Base-by-base conservation (phyloP, 2,329 filamentous ascomycete species). In the Tolypocladium nubicola region DNA sequence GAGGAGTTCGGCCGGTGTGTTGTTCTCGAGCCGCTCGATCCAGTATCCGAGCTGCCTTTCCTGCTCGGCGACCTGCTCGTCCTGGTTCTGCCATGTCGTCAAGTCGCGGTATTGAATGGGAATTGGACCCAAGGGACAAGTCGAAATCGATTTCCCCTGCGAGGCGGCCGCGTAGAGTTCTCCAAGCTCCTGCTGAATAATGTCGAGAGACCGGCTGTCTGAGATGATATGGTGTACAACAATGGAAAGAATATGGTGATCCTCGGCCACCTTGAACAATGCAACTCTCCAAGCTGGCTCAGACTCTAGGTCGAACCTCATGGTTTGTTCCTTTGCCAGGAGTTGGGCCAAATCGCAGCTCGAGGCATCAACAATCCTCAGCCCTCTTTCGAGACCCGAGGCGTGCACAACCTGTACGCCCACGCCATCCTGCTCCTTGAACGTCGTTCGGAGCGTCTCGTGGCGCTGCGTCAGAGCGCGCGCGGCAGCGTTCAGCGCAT, bases 221-320 rank as follows among this genome's bases (percentile, higher is more conserved):
- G 65, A 64, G 6, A 68, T 59, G 26, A 67, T 68, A 19, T 68
- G 67, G 41, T 68, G 67, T 62, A 68, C 64, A 4, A 65, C 60
- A 10, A 68, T 64, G 0, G 64, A 66, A 0, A 68, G 54, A 2
- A 66, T 26, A 55, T 66, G 57, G 3, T 67, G 58, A 1, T 61
- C 37, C 0, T 61, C 53, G 1, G 52, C 59, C 0, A 68, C 1
- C 2, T 58, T 55, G 3, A 61, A 58, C 0, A 68, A 40, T 0
- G 58, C 43, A 1, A 61, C 62, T 41, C 65, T 60, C 65, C 65
- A 67, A 0, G 61, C 65, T 1, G 63, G 45, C 19, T 66, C 64
- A 0, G 55, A 50, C 1, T 55, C 14, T 13, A 68, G 59, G 43
- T 68, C 52, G 39, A 68, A 67, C 2, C 64, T 59, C 19, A 58